phyloP scores from a whole-genome alignment of 805 yeast genomes.

The Kodamaea jinghongensis region DNA sequence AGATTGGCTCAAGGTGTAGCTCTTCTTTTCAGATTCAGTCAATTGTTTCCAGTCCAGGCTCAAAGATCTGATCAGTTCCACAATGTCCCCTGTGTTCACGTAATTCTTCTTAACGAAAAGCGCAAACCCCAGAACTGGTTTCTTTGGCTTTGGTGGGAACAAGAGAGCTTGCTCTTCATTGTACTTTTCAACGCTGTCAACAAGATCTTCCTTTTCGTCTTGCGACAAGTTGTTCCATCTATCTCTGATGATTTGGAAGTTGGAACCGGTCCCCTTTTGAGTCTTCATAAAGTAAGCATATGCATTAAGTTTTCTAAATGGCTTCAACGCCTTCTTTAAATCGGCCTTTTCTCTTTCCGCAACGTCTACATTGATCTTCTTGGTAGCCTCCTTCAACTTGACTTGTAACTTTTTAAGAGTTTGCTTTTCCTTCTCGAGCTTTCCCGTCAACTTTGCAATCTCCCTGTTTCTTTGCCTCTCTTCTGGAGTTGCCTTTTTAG shows the following conservation, averaged over 20 bases:
- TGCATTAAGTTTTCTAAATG: slow-evolving; percentile 21
- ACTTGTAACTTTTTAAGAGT: slow-evolving; percentile 14
- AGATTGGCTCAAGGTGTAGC: slow-evolving; percentile 19
- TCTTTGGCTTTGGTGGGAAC: slow-evolving; percentile 34
- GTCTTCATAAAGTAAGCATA: slow-evolving; percentile 27
- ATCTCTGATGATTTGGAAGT: slow-evolving; percentile 16
- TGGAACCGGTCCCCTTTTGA: slow-evolving; percentile 11
- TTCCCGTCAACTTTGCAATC: slow-evolving; percentile 17
- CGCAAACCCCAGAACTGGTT: slow-evolving; percentile 31
- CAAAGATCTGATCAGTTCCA: slow-evolving; percentile 25
- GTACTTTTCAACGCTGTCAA: slow-evolving; percentile 24
- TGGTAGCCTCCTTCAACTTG: slow-evolving; percentile 18
- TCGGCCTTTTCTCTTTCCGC: slow-evolving; percentile 16
- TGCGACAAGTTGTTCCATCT: slow-evolving; percentile 27
- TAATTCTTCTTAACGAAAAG: slow-evolving; percentile 28
- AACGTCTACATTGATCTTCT: slow-evolving; percentile 16
- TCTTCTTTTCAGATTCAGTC: slow-evolving; percentile 25
- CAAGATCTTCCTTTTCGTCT: slow-evolving; percentile 26
- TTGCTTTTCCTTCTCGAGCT: slow-evolving; percentile 18
- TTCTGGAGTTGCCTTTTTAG: slow-evolving; percentile 5
- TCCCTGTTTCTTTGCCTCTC: slow-evolving; percentile 12
- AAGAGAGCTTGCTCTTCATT: slow-evolving; percentile 24
- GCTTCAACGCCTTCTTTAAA: slow-evolving; percentile 21
- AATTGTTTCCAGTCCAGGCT: slow-evolving; percentile 31
- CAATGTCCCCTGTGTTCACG: slow-evolving; percentile 21